These are phyloP conservation scores for Cutaneotrichosporon daszewskae DNA, from an alignment of 1,284 basidiomycete species.

Conservation along the genomic window DNA sequence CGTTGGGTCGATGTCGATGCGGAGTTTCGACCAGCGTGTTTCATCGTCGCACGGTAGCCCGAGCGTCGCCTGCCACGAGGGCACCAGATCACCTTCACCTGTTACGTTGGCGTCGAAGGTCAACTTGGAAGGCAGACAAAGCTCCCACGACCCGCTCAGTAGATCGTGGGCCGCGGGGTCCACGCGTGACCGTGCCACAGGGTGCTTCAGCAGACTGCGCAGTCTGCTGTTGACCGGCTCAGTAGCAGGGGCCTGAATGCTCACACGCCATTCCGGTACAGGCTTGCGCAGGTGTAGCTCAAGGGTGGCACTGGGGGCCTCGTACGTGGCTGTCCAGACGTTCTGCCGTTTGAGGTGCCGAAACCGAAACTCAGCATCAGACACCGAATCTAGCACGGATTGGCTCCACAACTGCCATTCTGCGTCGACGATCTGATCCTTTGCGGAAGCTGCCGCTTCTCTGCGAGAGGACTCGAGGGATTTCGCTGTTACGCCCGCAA, in stretches of 20 bases:
- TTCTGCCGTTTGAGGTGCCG: conserved; percentile 80
- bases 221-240: conserved; percentile 76
- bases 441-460: neutral
- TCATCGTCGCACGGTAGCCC: conserved; percentile 67
- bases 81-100: conserved; percentile 65
- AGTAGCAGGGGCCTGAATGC: conserved; percentile 59
- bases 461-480: conserved; percentile 52
- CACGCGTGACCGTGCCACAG: conserved; percentile 68
- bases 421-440: conserved; percentile 45
- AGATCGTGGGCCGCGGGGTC: conserved; percentile 47
- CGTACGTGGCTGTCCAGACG: conserved; percentile 76
- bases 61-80: conserved; percentile 76
- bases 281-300: conserved; percentile 71
- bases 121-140: conserved; percentile 65
- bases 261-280: conserved; percentile 80
- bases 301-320: conserved; percentile 63
- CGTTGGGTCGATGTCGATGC: conserved; percentile 57
- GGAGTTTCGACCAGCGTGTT: conserved; percentile 62
- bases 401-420: conserved; percentile 64
- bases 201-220: conserved; percentile 65
- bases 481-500: conserved; percentile 55
- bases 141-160: conserved; percentile 70
- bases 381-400: conserved; percentile 61
- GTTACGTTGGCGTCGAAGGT: conserved; percentile 59
- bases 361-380: conserved; percentile 66